These are phyloP conservation scores for Penicillium occitanis DNA, from an alignment of 2,329 filamentous ascomycete genomes.

Conservation along the genomic window DNA sequence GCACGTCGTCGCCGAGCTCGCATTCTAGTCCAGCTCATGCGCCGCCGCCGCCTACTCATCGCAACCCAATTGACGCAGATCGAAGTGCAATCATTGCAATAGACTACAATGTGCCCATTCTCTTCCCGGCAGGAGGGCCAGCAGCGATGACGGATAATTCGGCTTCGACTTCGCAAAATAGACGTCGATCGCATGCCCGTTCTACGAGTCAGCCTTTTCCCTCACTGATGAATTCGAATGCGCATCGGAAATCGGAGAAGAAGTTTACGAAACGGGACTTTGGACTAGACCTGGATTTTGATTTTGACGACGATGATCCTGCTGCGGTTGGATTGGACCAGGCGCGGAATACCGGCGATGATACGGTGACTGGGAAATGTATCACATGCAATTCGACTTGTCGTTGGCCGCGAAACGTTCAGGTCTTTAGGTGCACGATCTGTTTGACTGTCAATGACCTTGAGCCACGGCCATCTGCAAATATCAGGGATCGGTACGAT, in stretches of 20 bases:
- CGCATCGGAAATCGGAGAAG: slow-evolving; percentile 52
- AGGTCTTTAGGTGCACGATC: slow-evolving; percentile 76
- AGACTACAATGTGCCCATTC: slow-evolving; percentile 24
- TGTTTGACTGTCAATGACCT: slow-evolving; percentile 85
- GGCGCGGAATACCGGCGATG: slow-evolving; percentile 50
- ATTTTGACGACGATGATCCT: slow-evolving; percentile 45
- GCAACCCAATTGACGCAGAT: slow-evolving; percentile 20
- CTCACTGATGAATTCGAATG: slow-evolving; percentile 62
- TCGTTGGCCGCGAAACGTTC: slow-evolving; percentile 71
- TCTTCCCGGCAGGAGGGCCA: slow-evolving; percentile 1
- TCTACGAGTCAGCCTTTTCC: slow-evolving; percentile 81
- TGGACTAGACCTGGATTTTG: slow-evolving; percentile 46
- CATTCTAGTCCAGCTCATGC: slow-evolving; percentile 15
- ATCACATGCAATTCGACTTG: slow-evolving; percentile 83
- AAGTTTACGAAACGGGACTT: slow-evolving; percentile 47
- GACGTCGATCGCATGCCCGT: slow-evolving; percentile 52
- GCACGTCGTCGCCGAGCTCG: slow-evolving; percentile 28
- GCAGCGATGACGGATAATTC: background rate
- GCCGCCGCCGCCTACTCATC: slow-evolving; percentile 12
- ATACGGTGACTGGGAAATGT: slow-evolving; percentile 70
- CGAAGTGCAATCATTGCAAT: slow-evolving; percentile 25
- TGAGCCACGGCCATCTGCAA: slow-evolving; percentile 42
- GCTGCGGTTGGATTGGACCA: slow-evolving; percentile 42
- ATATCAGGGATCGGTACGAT: slow-evolving; percentile 20
- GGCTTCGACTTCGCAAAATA: slow-evolving; percentile 23